These are phyloP conservation scores for Starmerella bombicola DNA, from an alignment of 805 yeast species.

Conservation along the genomic window DNA sequence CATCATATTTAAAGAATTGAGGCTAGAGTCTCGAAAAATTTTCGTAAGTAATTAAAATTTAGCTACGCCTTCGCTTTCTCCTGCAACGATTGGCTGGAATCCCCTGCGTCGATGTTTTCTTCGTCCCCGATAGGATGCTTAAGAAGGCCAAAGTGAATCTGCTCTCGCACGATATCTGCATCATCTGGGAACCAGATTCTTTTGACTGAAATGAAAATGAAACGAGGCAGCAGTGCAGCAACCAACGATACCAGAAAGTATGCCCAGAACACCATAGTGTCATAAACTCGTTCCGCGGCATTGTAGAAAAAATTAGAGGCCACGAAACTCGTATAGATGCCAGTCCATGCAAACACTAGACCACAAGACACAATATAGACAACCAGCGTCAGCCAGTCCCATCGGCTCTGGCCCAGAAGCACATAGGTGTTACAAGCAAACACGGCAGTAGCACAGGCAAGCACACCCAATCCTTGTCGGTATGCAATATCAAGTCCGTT, in stretches of 20 bases:
- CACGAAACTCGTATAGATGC: conserved; percentile 52
- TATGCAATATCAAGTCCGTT: conserved; percentile 49
- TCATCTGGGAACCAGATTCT: conserved; percentile 50
- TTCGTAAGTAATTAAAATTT: too few relatives aligned
- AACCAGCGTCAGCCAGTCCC: conserved; percentile 60
- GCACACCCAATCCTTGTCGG: conserved; percentile 59
- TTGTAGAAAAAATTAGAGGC: conserved; percentile 49
- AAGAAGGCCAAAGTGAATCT: conserved; percentile 2
- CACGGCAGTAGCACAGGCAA: conserved; percentile 48
- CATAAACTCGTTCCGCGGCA: conserved; percentile 52
- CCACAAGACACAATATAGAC: conserved; percentile 44
- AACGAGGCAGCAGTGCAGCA: conserved; percentile 49
- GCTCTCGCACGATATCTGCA: conserved; percentile 48
- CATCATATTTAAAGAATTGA: too few relatives aligned
- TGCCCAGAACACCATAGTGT: conserved; percentile 55
- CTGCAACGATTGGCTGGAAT: too few relatives aligned
- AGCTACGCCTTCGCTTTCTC: too few relatives aligned
- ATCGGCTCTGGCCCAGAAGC: conserved; percentile 52
- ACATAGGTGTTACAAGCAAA: conserved; percentile 55
- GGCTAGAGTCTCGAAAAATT: too few relatives aligned
- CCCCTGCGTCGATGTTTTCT: too few relatives aligned
- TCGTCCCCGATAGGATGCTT: too few relatives aligned
- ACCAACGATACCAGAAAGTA: conserved; percentile 44
- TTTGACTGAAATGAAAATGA: conserved; percentile 38
- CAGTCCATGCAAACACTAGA: conserved; percentile 61